phyloP scores from a whole-genome alignment of 495 filamentous ascomycete species.

The Neurospora sp. region DNA sequence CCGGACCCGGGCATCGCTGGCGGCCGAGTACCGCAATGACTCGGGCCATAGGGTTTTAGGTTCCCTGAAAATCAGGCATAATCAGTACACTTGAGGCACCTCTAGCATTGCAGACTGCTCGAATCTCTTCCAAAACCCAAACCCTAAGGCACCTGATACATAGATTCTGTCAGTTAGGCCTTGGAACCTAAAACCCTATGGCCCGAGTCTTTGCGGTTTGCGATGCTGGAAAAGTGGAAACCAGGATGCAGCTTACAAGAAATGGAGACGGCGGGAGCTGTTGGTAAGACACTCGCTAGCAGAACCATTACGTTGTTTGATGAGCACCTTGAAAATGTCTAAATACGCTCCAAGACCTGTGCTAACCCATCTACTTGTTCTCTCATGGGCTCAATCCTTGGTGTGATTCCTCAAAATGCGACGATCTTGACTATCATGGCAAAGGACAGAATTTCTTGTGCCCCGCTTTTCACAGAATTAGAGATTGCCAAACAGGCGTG shows the following conservation, averaged over 20 bases:
- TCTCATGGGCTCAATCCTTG: background rate
- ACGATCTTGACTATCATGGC: background rate
- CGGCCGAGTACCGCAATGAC: background rate
- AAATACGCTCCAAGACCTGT: too few relatives aligned
- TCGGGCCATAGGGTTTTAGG: too few relatives aligned
- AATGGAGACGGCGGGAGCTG: background rate
- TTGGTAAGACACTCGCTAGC: background rate
- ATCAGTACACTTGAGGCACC: too few relatives aligned
- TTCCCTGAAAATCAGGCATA: too few relatives aligned
- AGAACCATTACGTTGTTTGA: background rate
- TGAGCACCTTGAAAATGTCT: background rate
- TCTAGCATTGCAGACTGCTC: too few relatives aligned
- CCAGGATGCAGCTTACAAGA: background rate
- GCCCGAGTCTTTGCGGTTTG: background rate
- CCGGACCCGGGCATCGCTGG: background rate
- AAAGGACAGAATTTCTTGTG: background rate
- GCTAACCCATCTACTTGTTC: accelerated
- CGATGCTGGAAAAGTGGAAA: background rate
- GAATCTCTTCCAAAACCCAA: too few relatives aligned
- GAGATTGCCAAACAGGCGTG: background rate
- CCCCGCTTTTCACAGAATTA: background rate
- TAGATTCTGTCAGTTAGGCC: too few relatives aligned
- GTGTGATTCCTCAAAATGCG: background rate
- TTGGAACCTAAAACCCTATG: too few relatives aligned
- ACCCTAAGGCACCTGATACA: too few relatives aligned